A percentile compares a stretch with the other conserved stretches of the same genome.
Conservation (phyloP, 2,329 filamentous ascomycete species). For the Coleophoma cylindrospora region DNA sequence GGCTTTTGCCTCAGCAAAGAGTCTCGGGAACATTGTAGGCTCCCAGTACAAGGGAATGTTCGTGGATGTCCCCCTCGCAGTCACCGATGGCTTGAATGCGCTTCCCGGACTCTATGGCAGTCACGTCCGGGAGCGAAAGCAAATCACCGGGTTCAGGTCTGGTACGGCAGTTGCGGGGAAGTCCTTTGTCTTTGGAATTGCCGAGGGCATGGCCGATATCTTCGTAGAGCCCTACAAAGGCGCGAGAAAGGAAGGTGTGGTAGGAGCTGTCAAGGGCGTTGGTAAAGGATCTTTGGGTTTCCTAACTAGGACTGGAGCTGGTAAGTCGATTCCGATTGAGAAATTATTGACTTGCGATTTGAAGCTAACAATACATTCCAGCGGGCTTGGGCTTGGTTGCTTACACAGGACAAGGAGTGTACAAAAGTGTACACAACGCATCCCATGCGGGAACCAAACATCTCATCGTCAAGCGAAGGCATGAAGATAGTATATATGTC, state of each 20-base stretch:
- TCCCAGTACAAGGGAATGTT: constrained; percentile 25
- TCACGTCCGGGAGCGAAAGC: constrained; percentile 75
- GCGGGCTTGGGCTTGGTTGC: background rate
- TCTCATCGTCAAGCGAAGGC: background rate
- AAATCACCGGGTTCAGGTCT: constrained; percentile 69
- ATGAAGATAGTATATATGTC: background rate
- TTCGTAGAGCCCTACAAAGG: constrained; percentile 11
- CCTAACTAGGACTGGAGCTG: constrained; percentile 4
- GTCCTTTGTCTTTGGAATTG: constrained; percentile 29
- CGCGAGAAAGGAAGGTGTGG: constrained; percentile 7
- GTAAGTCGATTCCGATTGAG: background rate
- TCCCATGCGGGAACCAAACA: background rate
- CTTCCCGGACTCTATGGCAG: constrained; percentile 40
- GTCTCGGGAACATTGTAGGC: constrained; percentile 32
- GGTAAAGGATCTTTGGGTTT: constrained; percentile 8
- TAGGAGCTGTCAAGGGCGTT: constrained; percentile 8
- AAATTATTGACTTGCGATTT: too few species aligned
- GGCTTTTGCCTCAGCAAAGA: constrained; percentile 6
- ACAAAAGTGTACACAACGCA: background rate
- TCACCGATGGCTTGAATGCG: constrained; percentile 11
- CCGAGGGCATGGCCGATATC: constrained; percentile 8
- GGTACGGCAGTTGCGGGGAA: constrained; percentile 72
- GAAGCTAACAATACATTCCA: background rate
- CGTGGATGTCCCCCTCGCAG: constrained; percentile 11
- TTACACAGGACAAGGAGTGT: background rate